Base-by-base conservation (phyloP, 2,329 filamentous ascomycete species). In the Capronia americana region DNA sequence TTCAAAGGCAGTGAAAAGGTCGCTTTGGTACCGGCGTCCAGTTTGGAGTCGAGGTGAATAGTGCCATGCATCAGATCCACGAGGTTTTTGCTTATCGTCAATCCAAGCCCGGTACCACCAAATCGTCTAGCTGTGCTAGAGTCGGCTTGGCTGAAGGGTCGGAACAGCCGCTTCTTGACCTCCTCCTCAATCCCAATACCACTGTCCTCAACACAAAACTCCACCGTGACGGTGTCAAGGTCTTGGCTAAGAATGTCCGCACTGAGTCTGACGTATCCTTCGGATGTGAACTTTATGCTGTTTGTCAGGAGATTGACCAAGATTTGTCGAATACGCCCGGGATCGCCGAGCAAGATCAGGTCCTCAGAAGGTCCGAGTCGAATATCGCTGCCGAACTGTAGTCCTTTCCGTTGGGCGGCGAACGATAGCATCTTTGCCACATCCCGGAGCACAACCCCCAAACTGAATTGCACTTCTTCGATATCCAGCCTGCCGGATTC, bases 131-230 rank as follows among this genome's bases (percentile, higher is more conserved):
- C 90, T 0, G 91, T 93, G 3, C 90, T 93, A 0, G 90, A 87
- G 74, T 94, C 92, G 4, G 91, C 91, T 76, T 95, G 92, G 67
- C 88, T 91, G 76, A 94, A 95, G 0, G 92, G 91, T 70, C 90
- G 88, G 78, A 94, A 95, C 0, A 94, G 81, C 44, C 85, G 85
- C 73, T 88, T 88, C 20, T 87, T 85, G 4, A 93, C 90, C 63
- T 92, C 89, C 56, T 93, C 89, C 69, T 92, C 89, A 34, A 94
- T 93, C 3, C 91, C 91, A 58, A 94, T 93, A 0, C 92, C 91
- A 0, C 90, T 92, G 71, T 95, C 92, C 75, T 91, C 86, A 5
- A 95, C 85, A 0, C 85, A 85, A 72, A 94, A 93, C 57, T 86
- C 87, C 50, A 93, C 85, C 51, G 88, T 85, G 28, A 91, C 86